Conservation (phyloP, 140 eudicot species). For the Ambrosia hybrid region DNA sequence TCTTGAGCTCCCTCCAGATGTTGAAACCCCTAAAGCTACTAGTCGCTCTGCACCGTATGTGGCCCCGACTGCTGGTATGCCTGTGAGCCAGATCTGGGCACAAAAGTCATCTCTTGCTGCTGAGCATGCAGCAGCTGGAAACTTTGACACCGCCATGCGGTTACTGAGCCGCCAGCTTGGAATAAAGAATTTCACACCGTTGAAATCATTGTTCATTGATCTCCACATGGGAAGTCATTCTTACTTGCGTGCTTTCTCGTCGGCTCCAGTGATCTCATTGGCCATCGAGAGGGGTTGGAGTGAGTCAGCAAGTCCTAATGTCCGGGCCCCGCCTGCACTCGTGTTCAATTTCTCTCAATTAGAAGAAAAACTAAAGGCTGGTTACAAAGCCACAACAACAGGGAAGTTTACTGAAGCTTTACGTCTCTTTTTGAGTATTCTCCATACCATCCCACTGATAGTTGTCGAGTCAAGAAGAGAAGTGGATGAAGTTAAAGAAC, state of each 20-base stretch:
- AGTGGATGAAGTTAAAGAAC: constrained; percentile 69
- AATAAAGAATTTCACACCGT: constrained; percentile 54
- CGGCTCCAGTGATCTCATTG: constrained; percentile 54
- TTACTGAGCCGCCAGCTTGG: constrained; percentile 69
- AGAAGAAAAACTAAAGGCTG: constrained; percentile 66
- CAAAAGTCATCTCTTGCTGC: constrained; percentile 75
- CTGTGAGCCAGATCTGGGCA: constrained; percentile 73
- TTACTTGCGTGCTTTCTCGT: constrained; percentile 49
- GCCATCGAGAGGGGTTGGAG: constrained; percentile 70
- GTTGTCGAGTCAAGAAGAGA: constrained; percentile 68
- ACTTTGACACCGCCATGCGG: constrained; percentile 78
- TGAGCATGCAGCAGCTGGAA: constrained; percentile 76
- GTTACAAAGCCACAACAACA: constrained; percentile 60
- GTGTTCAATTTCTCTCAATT: constrained; percentile 57
- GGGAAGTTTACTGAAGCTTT: constrained; percentile 64
- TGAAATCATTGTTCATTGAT: constrained; percentile 51
- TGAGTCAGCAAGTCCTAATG: constrained; percentile 69
- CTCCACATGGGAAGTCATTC: constrained; percentile 65
- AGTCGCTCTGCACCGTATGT: constrained; percentile 46
- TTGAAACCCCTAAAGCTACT: constrained; percentile 50
- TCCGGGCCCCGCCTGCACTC: constrained; percentile 67
- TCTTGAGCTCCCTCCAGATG: constrained; percentile 61
- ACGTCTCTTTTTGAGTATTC: constrained; percentile 48
- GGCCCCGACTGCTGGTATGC: constrained; percentile 63
- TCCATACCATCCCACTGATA: constrained; percentile 63